Evolutionary conservation across 345 rosid genomes (phyloP), one percentile per base, ranked within the genome.

Genomic region (Capsella bursapastoris): DNA sequence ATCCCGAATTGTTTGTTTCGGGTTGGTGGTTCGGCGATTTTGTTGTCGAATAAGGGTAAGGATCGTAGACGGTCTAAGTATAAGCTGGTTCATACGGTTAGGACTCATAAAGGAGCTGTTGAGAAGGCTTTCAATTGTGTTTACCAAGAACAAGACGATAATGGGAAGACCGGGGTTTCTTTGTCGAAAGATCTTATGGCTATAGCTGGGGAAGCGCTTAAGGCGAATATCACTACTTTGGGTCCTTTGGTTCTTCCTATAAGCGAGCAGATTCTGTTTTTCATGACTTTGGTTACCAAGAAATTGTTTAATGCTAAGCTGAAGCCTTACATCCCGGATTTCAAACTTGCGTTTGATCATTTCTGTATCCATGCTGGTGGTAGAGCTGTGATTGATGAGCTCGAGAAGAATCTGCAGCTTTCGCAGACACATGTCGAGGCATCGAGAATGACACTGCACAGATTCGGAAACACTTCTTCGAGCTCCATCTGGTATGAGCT

Each of bases 221-320:
- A 93, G 84, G 82, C 89, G 4, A 90, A 89, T 56, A 91, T 93
- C 51, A 93, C 97, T 4, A 89, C 96, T 6, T 70, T 93, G 64
- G 98, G 98, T 60, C 98, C 98, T 53, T 76, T 93, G 68, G 98
- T 93, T 72, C 87, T 93, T 58, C 98, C 98, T 0, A 81, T 93
- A 56, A 90, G 97, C 27, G 98, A 93, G 79, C 98, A 90, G 57
- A 86, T 93, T 59, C 64, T 93, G 78, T 93, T 93, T 82, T 93
- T 93, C 50, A 59, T 71, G 11, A 93, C 96, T 32, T 62, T 90
- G 72, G 87, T 91, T 60, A 78, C 85, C 2, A 89, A 88, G 83
- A 91, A 72, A 64, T 13, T 87, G 71, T 86, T 86, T 63, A 86
- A 87, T 22, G 81, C 85, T 0, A 89, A 82, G 80, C 12, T 85